Evolutionary conservation across 495 filamentous ascomycete species (phyloP), one percentile per base, ranked within the genome.

Genomic region (Acidomyces sp.): DNA sequence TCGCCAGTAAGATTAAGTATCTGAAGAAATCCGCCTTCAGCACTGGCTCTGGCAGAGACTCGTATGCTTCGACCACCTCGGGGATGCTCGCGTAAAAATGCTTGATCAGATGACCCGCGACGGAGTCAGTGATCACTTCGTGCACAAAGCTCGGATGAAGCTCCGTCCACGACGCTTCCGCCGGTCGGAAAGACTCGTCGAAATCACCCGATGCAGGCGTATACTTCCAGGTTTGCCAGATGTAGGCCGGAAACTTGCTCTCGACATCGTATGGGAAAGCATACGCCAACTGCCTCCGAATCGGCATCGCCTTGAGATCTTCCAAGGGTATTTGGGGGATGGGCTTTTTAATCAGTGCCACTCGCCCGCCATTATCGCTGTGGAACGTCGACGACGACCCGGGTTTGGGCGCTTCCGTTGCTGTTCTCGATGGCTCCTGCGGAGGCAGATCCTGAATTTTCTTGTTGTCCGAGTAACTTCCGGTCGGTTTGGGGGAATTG

Each of bases 221-320:
- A 57, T 79, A 82, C 62, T 92, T 94, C 90, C 90, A 97, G 27
- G 90, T 97, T 66, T 97, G 90, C 90, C 90, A 97, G 45, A 97
- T 92, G 62, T 93, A 97, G 20, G 85, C 87, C 0, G 90, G 90
- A 60, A 97, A 97, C 58, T 84, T 87, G 41, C 66, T 58, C 47
- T 84, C 76, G 33, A 86, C 70, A 49, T 92, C 78, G 64, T 96
- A 97, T 10, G 87, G 85, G 56, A 88, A 97, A 52, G 92, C 81
- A 65, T 92, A 93, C 26, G 75, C 81, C 36, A 97, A 70, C 53
- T 86, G 85, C 22, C 93, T 82, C 54, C 76, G 71, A 13, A 96
- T 63, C 9, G 82, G 74, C 52, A 51, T 39, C 28, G 48, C 49
- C 34, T 45, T 45, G 31, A 64, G 38, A 17, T 63, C 57, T 7